Base-by-base conservation (phyloP, 83 land plant species). In the Diphasiastrum complanatum region DNA sequence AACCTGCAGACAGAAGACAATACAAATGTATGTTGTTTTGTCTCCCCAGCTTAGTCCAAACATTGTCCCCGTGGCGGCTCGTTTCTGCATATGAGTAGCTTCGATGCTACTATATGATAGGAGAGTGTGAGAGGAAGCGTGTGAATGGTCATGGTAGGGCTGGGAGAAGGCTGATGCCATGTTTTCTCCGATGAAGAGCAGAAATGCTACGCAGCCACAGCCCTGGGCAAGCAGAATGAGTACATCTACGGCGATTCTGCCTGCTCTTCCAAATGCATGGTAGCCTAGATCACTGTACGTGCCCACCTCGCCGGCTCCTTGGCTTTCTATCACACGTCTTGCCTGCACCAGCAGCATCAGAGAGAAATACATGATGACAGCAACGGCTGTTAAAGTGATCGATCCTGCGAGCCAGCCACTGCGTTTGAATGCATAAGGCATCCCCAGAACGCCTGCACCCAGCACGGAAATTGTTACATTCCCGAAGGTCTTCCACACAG, bases 391-490 rank as follows among this genome's bases (percentile, higher is more conserved):
- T 24, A 77, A 20, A 8, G 72, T 36, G 19, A 22, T 45, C 1
- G 73, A 19, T 46, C 65, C 62, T 1, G 64, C 72, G 20, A 60
- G 49, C 80, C 80, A 77, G 18, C 80, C 80, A 12, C 59, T 58
- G 16, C 27, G 41, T 41, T 41, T 61, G 54, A 63, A 73, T 2
- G 63, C 61, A 28, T 69, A 77, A 12, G 78, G 80, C 33, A 77
- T 35, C 23, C 78, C 80, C 33, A 77, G 31, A n/a, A 77, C 80
- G 8, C 80, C 78, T 29, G 80, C 51, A 2, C 80, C 80, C 37
- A 77, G 68, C 24, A 77, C 74, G 16, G 80, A 77, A 33, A 74
- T 68, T 61, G 74, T 61, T 62, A 74, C 68, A 63, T 77, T 77
- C 46, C 68, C 67, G 19, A 57, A 57, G 1, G 80, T 77, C 35